Evolutionary conservation across 352 stramenopile genomes (phyloP), one percentile per base, ranked within the genome.

Genomic region (Globisporangium nodosum): DNA sequence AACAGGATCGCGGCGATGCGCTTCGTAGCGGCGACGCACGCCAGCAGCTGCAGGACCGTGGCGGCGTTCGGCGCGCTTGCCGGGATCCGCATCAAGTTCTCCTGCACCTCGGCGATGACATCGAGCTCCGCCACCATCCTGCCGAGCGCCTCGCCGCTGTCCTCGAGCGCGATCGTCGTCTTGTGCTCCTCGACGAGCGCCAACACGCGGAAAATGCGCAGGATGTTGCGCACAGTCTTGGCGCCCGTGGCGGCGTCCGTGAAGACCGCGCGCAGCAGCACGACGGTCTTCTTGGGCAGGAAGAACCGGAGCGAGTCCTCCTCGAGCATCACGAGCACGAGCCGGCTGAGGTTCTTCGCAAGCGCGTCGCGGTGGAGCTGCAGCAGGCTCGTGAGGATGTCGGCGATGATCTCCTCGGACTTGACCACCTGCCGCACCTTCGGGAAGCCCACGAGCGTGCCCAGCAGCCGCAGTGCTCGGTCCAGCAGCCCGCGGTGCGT

Each of bases 291-390:
- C 63, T 92, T 92, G 0, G 80, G 83, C 13, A 92, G 53, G 51
- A 92, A 92, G 39, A 92, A 89, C 60, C 87, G 87, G 39, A 92
- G 70, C 6, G 83, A 87, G 43, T 92, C 81, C 39, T 92, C 79
- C 15, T 76, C 63, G 3, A 92, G 70, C 61, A 92, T 71, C 9
- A 67, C 64, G 18, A 87, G 45, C 12, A 92, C 65, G 5, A 91
- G 60, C 0, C 83, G 71, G 39, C 69, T 85, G 3, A 74, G 68
- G 53, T 92, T 91, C 59, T 92, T 92, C 2, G 70, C 73, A 7
- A 90, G 27, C 0, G 55, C 60, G 24, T 76, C 68, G 15, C 63
- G 70, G 40, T 88, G 74, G 3, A 87, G 71, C 52, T 92, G 79
- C 9, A 92, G 49, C 24, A 91, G 46, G 3, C 70, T 68, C 0